These are phyloP conservation scores for Cocos nucifera DNA, from an alignment of 176 grass and related monocot species.

Conservation along the genomic window DNA sequence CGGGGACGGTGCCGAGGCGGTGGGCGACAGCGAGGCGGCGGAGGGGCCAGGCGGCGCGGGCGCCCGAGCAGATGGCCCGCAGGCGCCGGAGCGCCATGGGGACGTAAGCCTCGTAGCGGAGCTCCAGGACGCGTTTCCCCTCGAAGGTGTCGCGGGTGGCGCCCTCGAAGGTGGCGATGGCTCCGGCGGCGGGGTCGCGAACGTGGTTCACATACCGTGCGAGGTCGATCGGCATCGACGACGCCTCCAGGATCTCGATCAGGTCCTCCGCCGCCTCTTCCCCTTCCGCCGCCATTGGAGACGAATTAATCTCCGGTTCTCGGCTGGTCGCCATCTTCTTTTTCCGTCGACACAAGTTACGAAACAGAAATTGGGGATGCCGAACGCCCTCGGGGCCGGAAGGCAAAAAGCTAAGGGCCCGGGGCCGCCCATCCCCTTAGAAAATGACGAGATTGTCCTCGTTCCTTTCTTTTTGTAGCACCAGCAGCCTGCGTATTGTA, in stretches of 20 bases:
- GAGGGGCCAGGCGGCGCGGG: constrained; percentile 37
- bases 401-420: too few species aligned
- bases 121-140: constrained; percentile 71
- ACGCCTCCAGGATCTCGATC: constrained; percentile 65
- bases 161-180: constrained; percentile 92
- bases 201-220: constrained; percentile 61
- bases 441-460: too few species aligned
- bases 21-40: constrained; percentile 65
- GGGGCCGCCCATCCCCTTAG: too few species aligned
- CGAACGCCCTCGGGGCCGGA: too few species aligned
- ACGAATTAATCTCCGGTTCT: background rate
- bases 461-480: too few species aligned
- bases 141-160: constrained; percentile 78
- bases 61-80: constrained; percentile 37
- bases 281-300: background rate
- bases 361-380: too few species aligned
- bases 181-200: constrained; percentile 66
- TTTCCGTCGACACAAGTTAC: too few species aligned
- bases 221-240: constrained; percentile 35
- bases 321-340: too few species aligned
- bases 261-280: constrained; percentile 11
- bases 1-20: constrained; percentile 49
- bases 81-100: constrained; percentile 66
- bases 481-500: too few species aligned
- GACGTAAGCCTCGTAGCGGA: constrained; percentile 82